phyloP scores from a whole-genome alignment of 441 rosid species.

The Eugenia klotzschiana region DNA sequence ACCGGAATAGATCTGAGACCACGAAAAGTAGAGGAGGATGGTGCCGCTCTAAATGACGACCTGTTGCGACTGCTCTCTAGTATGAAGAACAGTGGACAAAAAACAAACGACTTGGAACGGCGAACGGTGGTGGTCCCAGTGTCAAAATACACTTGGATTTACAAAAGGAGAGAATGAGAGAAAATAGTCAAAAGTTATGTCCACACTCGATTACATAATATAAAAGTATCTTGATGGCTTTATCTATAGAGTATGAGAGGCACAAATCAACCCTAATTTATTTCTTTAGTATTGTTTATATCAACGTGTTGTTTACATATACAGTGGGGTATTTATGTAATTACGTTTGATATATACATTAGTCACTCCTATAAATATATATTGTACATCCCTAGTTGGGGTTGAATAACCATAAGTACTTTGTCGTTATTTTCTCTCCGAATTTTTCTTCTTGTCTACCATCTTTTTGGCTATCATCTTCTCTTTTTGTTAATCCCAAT shows the following conservation, averaged over 20 bases:
- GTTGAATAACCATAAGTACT: too few species aligned
- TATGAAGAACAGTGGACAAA: not conserved
- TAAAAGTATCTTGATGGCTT: not conserved
- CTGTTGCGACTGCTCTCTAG: not conserved
- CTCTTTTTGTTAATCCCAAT: too few species aligned
- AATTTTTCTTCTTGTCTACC: too few species aligned
- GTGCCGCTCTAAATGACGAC: not conserved
- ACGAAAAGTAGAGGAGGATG: not conserved
- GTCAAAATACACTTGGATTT: not conserved
- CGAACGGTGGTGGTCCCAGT: not conserved
- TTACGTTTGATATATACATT: too few species aligned
- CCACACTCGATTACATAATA: not conserved
- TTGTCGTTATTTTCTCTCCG: too few species aligned
- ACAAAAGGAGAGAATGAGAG: not conserved
- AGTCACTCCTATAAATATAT: too few species aligned
- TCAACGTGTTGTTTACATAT: too few species aligned
- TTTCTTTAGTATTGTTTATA: not conserved
- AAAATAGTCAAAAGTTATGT: not conserved
- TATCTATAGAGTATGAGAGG: not conserved
- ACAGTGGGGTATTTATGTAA: too few species aligned
- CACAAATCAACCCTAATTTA: not conserved
- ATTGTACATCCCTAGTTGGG: too few species aligned
- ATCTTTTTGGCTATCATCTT: too few species aligned
- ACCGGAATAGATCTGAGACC: not conserved
- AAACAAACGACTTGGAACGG: not conserved